phyloP scores from a whole-genome alignment of 805 yeast species.

The Wickerhamiella shivajii region DNA sequence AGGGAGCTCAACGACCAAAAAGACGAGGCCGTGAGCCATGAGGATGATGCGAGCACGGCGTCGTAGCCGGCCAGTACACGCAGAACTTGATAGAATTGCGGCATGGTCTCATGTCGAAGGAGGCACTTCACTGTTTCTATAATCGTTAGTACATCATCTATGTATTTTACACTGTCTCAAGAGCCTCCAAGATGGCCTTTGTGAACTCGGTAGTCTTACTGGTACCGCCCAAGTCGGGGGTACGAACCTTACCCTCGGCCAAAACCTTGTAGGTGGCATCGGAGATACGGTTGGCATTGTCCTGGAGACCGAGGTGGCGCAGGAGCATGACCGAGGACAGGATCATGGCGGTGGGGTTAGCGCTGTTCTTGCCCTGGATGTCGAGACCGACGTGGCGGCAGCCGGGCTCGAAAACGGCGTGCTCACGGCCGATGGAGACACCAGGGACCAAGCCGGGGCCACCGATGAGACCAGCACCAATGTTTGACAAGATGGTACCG shows the following conservation, averaged over 20 bases:
- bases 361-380: conserved; percentile 84
- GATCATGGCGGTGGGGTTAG: conserved; percentile 97
- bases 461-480: conserved; percentile 94
- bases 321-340: conserved; percentile 81
- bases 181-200: conserved; percentile 67
- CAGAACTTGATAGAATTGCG: too few relatives aligned
- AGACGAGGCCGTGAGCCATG: too few relatives aligned
- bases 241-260: conserved; percentile 72
- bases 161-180: conserved; percentile 29
- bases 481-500: conserved; percentile 94
- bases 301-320: conserved; percentile 85
- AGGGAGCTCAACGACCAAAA: too few relatives aligned
- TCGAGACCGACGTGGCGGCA: conserved; percentile 98
- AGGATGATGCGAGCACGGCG: too few relatives aligned
- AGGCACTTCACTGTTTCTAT: too few relatives aligned
- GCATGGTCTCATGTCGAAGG: too few relatives aligned
- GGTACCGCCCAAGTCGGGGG: conserved; percentile 85
- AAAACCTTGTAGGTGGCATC: conserved; percentile 81
- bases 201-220: conserved; percentile 90
- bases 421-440: conserved; percentile 94
- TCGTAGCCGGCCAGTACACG: too few relatives aligned
- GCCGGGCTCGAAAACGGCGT: conserved; percentile 98
- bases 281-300: conserved; percentile 72
- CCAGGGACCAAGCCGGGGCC: conserved; percentile 99
- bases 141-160: conserved; percentile 1